Base-by-base conservation (phyloP, 2,329 filamentous ascomycete species). In the Orbilia blumenaviensis region DNA sequence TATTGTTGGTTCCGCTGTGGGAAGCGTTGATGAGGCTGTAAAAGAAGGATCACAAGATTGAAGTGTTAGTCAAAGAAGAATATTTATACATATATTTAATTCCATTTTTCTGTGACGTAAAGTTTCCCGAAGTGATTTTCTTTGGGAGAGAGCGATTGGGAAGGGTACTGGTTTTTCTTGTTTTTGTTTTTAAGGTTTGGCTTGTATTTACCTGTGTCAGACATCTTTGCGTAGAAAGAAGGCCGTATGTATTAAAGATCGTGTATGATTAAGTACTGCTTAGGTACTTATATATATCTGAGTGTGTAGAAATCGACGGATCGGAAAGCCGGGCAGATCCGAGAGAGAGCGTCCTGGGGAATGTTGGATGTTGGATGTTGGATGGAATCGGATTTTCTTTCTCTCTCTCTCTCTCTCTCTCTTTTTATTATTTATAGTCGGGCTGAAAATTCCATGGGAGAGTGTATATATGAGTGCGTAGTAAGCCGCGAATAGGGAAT, bases 161-260 rank as follows among this genome's bases (percentile, higher is more conserved):
- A 46, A 21, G 36, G 60, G 42, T n/a, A n/a, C n/a, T n/a, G 58
- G 25, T 16, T 66, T 66, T 38, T n/a, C n/a, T n/a, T n/a, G n/a
- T n/a, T n/a, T n/a, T n/a, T n/a, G n/a, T n/a, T n/a, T n/a, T n/a
- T n/a, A n/a, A 21, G 29, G 34, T 38, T 66, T 12, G n/a, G 16
- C 8, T 56, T 12, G 52, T 4, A 36, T 56, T n/a, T 56, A 68
- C 71, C 71, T 61, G 71, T 58, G 54, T 75, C 71, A 10, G 71
- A 68, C 71, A 67, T 67, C 2, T 67, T 56, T 12, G 10, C 23
- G 21, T 6, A 52, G 16, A 12, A 7, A 32, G 29, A 16, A 56
- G 8, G 29, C 18, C 32, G 23, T 56, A 12, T 38, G n/a, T 29
- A 38, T 56, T 56, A 56, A 38, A 21, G 52, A 56, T 56, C 6